Evolutionary conservation across 139 green algal genomes (phyloP), one percentile per base, ranked within the genome.

Genomic region (Desmodesmus armatus): DNA sequence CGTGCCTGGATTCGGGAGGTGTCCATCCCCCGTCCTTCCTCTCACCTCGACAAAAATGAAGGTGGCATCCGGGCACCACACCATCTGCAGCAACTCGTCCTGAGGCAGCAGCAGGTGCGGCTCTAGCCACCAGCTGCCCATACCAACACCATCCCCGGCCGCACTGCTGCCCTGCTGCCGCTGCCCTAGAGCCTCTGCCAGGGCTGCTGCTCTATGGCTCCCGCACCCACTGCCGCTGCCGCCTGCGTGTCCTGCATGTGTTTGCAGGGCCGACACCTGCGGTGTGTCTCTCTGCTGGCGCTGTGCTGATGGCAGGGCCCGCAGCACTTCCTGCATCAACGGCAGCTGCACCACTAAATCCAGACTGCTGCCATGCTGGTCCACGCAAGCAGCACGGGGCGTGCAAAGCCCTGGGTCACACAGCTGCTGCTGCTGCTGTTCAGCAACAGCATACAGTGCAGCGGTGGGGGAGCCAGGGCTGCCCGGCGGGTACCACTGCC

Each of bases 71-170:
- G 85, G 87, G 19, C 80, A 92, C 92, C 92, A 95, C 73, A 94
- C 87, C 58, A 95, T 72, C 44, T 83, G 4, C 3, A 94, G 62
- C 43, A 82, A 33, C 17, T 89, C 80, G 35, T 85, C 85, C 3
- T 62, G 35, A 2, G 92, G 91, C 47, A 94, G 80, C n/a, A 93
- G 76, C n/a, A 88, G 80, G 0, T 79, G 91, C 0, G 82, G 80
- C 81, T 92, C 87, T 23, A 86, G 70, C 91, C 91, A 95, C 91
- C 91, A 95, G 15, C 74, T 85, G 62, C 75, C 35, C 75, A 65
- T 19, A 25, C 71, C 60, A 55, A 39, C 72, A 70, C 31, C 72
- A 76, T 2, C 77, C 63, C 27, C n/a, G 27, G 58, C 77, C 60
- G 58, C 76, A 73, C 72, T 71, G 72, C 60, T 82, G 69, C 35